Evolutionary conservation across 2,329 filamentous ascomycete genomes (phyloP), one percentile per base, ranked within the genome.

Genomic region (Colletotrichum destructivum): DNA sequence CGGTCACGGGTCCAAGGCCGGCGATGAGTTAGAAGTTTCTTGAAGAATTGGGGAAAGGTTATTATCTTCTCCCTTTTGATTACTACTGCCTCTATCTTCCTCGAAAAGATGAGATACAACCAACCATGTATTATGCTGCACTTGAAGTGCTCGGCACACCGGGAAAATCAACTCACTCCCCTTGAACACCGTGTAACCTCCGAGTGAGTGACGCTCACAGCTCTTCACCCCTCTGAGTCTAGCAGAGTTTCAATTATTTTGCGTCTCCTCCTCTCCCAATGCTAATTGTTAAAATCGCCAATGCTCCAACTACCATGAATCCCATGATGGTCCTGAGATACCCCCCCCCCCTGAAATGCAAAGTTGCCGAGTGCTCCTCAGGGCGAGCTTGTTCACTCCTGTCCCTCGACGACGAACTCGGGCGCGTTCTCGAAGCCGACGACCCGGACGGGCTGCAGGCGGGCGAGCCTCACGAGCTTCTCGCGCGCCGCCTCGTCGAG

Each of bases 391-490:
- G 31, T 8, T 51, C 26, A 52, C 47, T 52, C 4, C 46, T 52
- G 46, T 2, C 60, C 46, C 15, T 38, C 60, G 13, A 51, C n/a
- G 15, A 26, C 35, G 8, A 72, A 69, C 16, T 47, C 55, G 0
- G 46, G 49, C 26, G 65, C 69, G 4, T 69, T 49, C 31, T 35
- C 66, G 5, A 72, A 72, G 9, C 69, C 69, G 12, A 69, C 12
- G 12, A 61, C 47, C 46, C 31, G 63, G 3, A 72, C 65, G 0
- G 69, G 69, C 47, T 72, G 69, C 21, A 72, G 54, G 40, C 49
- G 56, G 2, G 69, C 59, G 3, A 72, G 65, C 59, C 46, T 69
- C 5, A 23, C 21, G n/a, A 72, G 35, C 65, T 72, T 72, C 47
- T 69, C 59, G 52, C 62, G 62, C 4, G 47, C 65, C 8, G 7